Evolutionary conservation across 179 eudicot species (phyloP), one percentile per base, ranked within the genome.

Genomic region (Gypsophila paniculata): DNA sequence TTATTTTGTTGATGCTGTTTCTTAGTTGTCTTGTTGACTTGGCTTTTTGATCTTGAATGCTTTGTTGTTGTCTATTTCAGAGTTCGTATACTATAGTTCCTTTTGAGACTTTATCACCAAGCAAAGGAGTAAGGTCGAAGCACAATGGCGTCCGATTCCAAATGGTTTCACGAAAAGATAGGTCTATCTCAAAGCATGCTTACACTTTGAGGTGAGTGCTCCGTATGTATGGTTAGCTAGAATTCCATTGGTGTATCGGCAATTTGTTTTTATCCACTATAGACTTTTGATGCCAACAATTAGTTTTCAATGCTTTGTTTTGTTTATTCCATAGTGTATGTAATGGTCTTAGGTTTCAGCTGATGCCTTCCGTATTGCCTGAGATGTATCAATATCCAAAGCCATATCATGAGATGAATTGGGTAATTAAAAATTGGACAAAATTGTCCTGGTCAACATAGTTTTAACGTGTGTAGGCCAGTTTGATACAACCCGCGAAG

Each of bases 181-280:
- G 72, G 42, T 48, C 69, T 68, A 69, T 76, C 49, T 61, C 76
- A 63, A 80, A 76, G 63, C 77, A 62, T 12, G 54, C 64, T 57
- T 62, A 48, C 68, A 59, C 77, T 21, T 68, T 69, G 68, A 80
- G 82, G 82, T 80, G 55, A 80, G 49, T 39, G 69, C 8, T 65
- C n/a, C 63, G 17, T 22, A 44, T 64, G 32, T 26, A 53, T 59
- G 69, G 0, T 21, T 12, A 19, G 46, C 29, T 67, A 21, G 19
- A 18, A 23, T 22, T 58, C 21, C 8, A 18, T 6, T 59, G 52
- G 52, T 48, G 25, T 29, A 66, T 46, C 11, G 46, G 14, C 39
- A 68, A 8, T 26, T 48, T 21, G 70, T 22, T 66, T 66, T 23
- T 66, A 46, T 8, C 8, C 21, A 5, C 21, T 22, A 4, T 66